Base-by-base conservation (phyloP, 768 basidiomycete genomes). In the Terana coerulea region DNA sequence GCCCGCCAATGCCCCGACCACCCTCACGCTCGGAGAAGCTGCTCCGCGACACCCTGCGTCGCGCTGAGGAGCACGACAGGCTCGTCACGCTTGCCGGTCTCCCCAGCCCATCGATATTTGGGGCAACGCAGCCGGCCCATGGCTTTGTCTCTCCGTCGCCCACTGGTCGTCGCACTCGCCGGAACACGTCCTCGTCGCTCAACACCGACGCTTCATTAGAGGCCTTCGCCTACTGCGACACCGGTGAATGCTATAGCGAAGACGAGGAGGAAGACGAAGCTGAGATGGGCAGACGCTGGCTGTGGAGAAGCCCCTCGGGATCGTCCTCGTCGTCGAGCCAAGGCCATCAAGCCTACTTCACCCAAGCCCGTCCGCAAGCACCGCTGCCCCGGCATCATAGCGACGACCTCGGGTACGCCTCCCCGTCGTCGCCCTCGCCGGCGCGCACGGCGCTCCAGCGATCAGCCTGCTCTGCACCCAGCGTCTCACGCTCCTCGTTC, bases 1-100 rank as follows among this genome's bases (percentile, higher is more conserved):
- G 64, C 19, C 60, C 63, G 41, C 61, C 63, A 7, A 63, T 65
- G 42, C 51, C 64, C 15, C 72, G 75, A 43, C 72, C 79, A 0
- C 68, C 78, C 0, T 77, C 76, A 30, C 72, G 79, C 49, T 80
- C 79, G 3, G 77, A 83, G 59, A 72, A 74, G 9, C 74, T 84
- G 40, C 71, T 84, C 43, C 71, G 81, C 45, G 75, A 82, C 55
- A 75, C 82, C 9, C 74, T 84, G 47, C 65, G 70, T 25, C 71
- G 77, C 41, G 81, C 72, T 58, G 77, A 73, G 41, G 70, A 72
- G 69, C 65, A 71, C 57, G 61, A 69, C 61, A 66, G 76, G 59
- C 40, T 61, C 37, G 33, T 49, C 26, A 52, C 64, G 72, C 34
- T 60, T 33, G 54, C 64, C 51, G 30, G 62, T 25, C 50, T 61